Conservation (phyloP, 208 protist genomes). For the Acanthamoeba castellanii region DNA sequence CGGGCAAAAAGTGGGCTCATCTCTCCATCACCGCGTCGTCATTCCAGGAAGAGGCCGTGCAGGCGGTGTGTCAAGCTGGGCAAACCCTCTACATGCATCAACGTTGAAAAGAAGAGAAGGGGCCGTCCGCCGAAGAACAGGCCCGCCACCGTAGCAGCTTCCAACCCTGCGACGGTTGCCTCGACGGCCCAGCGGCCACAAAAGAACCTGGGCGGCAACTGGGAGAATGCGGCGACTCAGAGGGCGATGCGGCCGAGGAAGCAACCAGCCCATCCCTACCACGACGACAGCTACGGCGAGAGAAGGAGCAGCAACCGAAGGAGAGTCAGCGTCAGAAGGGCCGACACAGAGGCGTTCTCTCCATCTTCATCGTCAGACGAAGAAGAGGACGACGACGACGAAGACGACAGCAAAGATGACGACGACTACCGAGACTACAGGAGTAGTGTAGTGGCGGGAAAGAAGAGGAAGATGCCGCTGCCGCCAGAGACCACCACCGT, state of each 20-base stretch:
- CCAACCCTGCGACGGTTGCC: background rate
- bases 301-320: background rate
- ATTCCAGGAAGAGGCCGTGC: conserved; percentile 3
- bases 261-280: background rate
- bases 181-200: background rate
- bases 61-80: conserved; percentile 20
- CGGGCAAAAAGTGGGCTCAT: background rate
- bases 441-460: background rate
- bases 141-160: background rate
- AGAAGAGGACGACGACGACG: background rate
- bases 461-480: background rate
- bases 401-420: background rate
- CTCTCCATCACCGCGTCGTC: background rate
- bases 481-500: background rate
- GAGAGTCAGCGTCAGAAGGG: background rate
- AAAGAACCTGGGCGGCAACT: background rate
- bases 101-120: conserved; percentile 8
- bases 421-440: background rate
- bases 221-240: background rate
- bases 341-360: background rate
- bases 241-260: background rate
- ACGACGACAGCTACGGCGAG: background rate
- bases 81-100: conserved; percentile 13
- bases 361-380: background rate
- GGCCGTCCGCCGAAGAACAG: background rate